phyloP scores from a whole-genome alignment of 2,329 filamentous ascomycete genomes.

The Epichloe gansuensis region DNA sequence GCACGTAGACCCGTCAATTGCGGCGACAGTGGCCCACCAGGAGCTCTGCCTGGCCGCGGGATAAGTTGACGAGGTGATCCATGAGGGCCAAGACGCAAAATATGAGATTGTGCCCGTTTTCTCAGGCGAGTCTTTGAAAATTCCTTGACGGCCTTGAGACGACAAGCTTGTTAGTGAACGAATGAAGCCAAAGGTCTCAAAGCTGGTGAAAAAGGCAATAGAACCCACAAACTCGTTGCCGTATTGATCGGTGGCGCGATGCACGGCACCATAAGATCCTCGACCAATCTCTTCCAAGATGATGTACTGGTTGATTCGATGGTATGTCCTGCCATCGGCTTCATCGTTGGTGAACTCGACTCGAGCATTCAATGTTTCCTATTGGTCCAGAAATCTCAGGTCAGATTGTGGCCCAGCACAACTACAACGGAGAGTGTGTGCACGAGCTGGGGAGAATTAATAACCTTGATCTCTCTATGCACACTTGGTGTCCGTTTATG shows the following conservation, averaged over 20 bases:
- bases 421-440: neutral
- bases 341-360: slow-evolving; percentile 81
- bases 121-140: slow-evolving; percentile 88
- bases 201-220: slow-evolving; percentile 1
- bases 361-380: slow-evolving; percentile 87
- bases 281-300: slow-evolving; percentile 94
- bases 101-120: slow-evolving; percentile 81
- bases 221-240: slow-evolving; percentile 78
- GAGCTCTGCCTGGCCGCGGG: slow-evolving; percentile 6
- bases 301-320: slow-evolving; percentile 87
- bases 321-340: slow-evolving; percentile 66
- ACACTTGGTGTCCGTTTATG: slow-evolving; percentile 45
- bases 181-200: neutral
- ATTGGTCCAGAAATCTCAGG: slow-evolving; percentile 7
- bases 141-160: slow-evolving; percentile 78
- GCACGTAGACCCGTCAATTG: slow-evolving; percentile 19
- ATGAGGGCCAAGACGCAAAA: slow-evolving; percentile 47
- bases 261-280: slow-evolving; percentile 89
- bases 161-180: slow-evolving; percentile 9
- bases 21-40: slow-evolving; percentile 13
- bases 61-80: slow-evolving; percentile 19
- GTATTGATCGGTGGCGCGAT: slow-evolving; percentile 80
- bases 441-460: neutral
- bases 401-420: neutral
- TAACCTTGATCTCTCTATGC: slow-evolving; percentile 46